phyloP scores from a whole-genome alignment of 306 rosid genomes.

The Abrus precatorius region DNA sequence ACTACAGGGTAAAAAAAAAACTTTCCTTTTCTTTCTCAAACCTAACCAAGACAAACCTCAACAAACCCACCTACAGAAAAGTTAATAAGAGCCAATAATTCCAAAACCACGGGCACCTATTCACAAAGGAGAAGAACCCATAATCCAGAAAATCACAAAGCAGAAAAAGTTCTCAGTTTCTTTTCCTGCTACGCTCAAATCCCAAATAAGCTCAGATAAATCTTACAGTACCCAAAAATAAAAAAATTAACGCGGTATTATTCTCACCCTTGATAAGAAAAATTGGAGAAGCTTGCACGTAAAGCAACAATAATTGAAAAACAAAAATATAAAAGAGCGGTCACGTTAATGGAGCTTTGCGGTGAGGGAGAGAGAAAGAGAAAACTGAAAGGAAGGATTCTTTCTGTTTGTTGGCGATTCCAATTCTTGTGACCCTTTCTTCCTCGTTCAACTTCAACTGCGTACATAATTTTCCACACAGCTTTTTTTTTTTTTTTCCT shows the following conservation, averaged over 20 bases:
- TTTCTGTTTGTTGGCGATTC: conserved; percentile 12
- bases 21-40: background rate
- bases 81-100: conserved; percentile 27
- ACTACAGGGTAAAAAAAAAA: background rate
- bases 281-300: conserved; percentile 53
- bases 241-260: background rate
- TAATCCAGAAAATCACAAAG: conserved; percentile 35
- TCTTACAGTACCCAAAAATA: conserved; percentile 4
- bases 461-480: conserved; percentile 42
- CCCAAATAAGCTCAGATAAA: conserved; percentile 12
- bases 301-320: conserved; percentile 58
- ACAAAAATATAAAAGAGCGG: background rate
- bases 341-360: conserved; percentile 33
- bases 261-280: background rate
- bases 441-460: conserved; percentile 53
- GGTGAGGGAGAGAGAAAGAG: conserved; percentile 37
- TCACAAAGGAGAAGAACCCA: conserved; percentile 14
- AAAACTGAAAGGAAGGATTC: background rate
- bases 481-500: background rate
- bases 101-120: conserved; percentile 11
- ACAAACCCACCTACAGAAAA: conserved; percentile 26
- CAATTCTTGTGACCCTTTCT: conserved; percentile 45
- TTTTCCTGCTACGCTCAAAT: conserved; percentile 15
- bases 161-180: conserved; percentile 39
- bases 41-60: conserved; percentile 32